Conservation (phyloP, 352 stramenopile genomes). For the Globisporangium cylindrosporum region DNA sequence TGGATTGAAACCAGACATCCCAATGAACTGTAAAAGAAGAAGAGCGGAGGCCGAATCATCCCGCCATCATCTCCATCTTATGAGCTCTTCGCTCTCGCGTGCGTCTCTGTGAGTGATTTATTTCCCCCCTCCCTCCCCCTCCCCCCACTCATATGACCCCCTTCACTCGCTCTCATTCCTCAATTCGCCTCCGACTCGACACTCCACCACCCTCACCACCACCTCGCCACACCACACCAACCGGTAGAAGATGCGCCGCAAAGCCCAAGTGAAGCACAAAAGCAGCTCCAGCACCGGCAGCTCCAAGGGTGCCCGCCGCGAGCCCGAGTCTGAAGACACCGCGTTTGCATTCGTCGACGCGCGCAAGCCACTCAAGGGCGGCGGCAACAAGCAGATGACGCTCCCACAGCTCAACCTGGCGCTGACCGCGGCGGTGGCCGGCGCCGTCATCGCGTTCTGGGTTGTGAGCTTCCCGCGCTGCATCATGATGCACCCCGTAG, state of each 20-base stretch:
- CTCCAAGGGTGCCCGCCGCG: background rate
- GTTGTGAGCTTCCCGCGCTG: slow-evolving; percentile 18
- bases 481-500: slow-evolving; percentile 17
- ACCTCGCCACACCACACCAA: background rate
- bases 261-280: background rate
- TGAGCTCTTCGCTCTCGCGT: background rate
- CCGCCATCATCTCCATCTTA: background rate
- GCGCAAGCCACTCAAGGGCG: background rate
- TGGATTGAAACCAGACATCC: background rate
- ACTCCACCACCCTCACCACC: background rate
- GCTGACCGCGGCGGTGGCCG: slow-evolving; percentile 1
- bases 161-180: slow-evolving; percentile 4
- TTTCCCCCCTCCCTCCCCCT: background rate
- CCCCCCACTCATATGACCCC: background rate
- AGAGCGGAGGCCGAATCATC: background rate
- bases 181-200: background rate
- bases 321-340: background rate
- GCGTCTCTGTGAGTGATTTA: background rate
- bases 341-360: background rate
- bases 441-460: slow-evolving; percentile 15
- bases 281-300: background rate
- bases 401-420: slow-evolving; percentile 10
- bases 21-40: background rate
- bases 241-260: background rate
- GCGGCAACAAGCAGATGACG: background rate